Percentiles rank a stretch among this genome's conserved stretches.
These are phyloP conservation scores for Termitomyces heimii DNA, from an alignment of 768 basidiomycete species.

Conservation along the genomic window DNA sequence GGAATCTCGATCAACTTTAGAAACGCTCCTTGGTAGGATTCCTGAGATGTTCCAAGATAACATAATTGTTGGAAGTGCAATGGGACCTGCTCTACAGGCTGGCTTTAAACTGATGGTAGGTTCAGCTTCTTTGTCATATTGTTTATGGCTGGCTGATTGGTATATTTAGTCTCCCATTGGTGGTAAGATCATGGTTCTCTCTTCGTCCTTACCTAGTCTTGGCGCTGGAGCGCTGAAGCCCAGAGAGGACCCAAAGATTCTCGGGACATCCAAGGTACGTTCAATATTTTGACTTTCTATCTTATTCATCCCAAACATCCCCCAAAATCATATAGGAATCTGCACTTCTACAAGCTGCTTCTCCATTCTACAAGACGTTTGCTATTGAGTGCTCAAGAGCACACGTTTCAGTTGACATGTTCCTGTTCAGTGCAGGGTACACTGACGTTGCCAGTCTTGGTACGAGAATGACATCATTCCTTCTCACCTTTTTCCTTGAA, in stretches of 20 bases:
- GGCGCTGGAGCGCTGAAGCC: slow-evolving; percentile 93
- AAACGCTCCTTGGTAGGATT: slow-evolving; percentile 74
- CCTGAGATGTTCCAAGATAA: slow-evolving; percentile 99
- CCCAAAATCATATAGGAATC: slow-evolving; percentile 58
- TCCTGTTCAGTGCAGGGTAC: slow-evolving; percentile 90
- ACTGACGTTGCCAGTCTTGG: slow-evolving; percentile 94
- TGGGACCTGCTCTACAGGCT: slow-evolving; percentile 92
- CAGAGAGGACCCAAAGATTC: slow-evolving; percentile 92
- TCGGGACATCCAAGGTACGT: slow-evolving; percentile 85
- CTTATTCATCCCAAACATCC: too few relatives aligned
- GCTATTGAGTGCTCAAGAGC: slow-evolving; percentile 97
- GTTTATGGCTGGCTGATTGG: not conserved
- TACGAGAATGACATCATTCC: slow-evolving; percentile 23
- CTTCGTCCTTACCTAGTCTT: slow-evolving; percentile 79
- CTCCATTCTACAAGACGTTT: slow-evolving; percentile 96
- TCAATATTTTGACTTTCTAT: not conserved
- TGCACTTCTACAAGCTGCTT: slow-evolving; percentile 85
- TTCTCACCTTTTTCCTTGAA: not conserved
- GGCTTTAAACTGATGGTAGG: slow-evolving; percentile 91
- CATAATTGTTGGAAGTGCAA: slow-evolving; percentile 84
- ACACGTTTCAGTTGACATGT: slow-evolving; percentile 99
- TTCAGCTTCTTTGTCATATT: not conserved
- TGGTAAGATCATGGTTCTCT: slow-evolving; percentile 75
- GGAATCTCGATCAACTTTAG: slow-evolving; percentile 76
- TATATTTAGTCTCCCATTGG: slow-evolving; percentile 77